A percentile compares a stretch with the other conserved stretches of the same genome.
phyloP scores from a whole-genome alignment of 306 rosid genomes.

The Inga oerstediana region DNA sequence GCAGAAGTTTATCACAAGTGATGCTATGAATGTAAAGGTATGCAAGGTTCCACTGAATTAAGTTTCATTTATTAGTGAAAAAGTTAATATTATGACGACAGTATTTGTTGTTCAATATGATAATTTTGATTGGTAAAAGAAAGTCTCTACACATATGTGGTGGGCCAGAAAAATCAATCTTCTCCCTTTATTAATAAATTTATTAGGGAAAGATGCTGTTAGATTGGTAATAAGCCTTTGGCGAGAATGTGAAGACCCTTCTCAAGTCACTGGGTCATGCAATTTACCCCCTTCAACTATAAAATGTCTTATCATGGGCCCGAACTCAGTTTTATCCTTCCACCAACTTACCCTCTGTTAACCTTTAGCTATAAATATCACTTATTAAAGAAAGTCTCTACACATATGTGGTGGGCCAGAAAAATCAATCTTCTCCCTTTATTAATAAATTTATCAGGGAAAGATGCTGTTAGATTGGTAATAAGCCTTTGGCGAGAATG shows the following conservation, averaged over 20 bases:
- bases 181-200: conserved; percentile 4
- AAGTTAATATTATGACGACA: conserved; percentile 7
- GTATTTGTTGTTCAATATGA: conserved; percentile 23
- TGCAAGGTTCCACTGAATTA: conserved; percentile 26
- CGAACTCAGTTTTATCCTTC: background rate
- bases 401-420: background rate
- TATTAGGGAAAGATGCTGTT: conserved; percentile 19
- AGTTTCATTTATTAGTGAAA: conserved; percentile 15
- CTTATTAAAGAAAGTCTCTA: conserved; percentile 2
- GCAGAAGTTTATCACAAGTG: conserved; percentile 79
- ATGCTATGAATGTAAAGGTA: conserved; percentile 77
- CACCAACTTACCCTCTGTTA: background rate
- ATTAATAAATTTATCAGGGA: conserved; percentile 1
- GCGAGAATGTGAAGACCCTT: background rate
- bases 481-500: background rate
- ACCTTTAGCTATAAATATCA: too few relatives aligned
- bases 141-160: conserved; percentile 13
- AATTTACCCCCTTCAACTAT: background rate
- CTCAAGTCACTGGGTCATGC: background rate
- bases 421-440: background rate
- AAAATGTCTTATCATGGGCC: background rate
- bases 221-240: background rate
- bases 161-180: background rate
- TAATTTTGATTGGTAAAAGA: conserved; percentile 24
- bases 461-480: conserved; percentile 16